A percentile compares a stretch with the other conserved stretches of the same genome.
These are phyloP conservation scores for Solanum bulbocastanum DNA, from an alignment of 257 asterid genomes.

Conservation along the genomic window DNA sequence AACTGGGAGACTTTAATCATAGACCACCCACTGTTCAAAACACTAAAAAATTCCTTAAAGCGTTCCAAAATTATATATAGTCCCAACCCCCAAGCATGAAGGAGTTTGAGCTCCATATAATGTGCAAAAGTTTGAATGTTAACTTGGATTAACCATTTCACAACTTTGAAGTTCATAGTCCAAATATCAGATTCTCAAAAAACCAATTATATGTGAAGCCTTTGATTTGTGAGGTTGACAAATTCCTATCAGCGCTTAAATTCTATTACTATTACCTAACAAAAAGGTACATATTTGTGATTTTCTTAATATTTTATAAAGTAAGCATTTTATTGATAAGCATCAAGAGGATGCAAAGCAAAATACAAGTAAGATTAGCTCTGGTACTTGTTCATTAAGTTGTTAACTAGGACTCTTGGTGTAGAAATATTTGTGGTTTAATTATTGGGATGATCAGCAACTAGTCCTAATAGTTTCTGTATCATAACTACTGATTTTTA, in stretches of 20 bases:
- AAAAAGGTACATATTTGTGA: neutral
- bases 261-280: neutral
- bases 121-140: neutral
- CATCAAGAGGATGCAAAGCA: neutral
- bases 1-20: neutral
- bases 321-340: neutral
- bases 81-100: neutral
- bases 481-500: neutral
- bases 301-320: neutral
- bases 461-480: neutral
- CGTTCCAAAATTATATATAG: neutral
- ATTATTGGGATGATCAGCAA: neutral
- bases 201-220: neutral
- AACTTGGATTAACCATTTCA: neutral
- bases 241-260: neutral
- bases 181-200: neutral
- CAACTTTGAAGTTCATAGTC: neutral
- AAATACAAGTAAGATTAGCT: neutral
- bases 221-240: neutral
- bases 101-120: neutral
- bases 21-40: neutral
- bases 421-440: neutral
- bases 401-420: neutral
- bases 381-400: neutral
- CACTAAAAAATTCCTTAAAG: neutral